Evolutionary conservation across 768 basidiomycete species (phyloP), one percentile per base, ranked within the genome.

Genomic region (Atractiella rhizophila): DNA sequence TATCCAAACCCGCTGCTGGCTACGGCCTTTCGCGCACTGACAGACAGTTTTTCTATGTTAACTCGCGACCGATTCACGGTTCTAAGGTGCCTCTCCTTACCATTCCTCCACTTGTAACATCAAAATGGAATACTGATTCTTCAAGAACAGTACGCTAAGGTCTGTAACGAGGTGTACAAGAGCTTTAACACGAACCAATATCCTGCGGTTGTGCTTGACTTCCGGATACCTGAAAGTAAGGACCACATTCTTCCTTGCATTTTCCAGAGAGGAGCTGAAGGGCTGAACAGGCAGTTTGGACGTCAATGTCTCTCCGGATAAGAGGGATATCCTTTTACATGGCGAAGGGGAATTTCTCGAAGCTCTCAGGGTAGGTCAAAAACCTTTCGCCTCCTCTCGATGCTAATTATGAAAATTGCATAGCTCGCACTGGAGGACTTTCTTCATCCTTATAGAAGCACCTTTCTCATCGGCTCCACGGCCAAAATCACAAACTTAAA

Each of bases 251-350:
- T n/a, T n/a, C n/a, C 58, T 6, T 20, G 11, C 23, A 32, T 15
- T 35, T 26, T 21, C 39, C 11, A 10, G 35, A 13, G 20, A 24
- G 32, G 30, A 37, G 26, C 19, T 33, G 24, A 8, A 41, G 35
- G 10, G 26, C 1, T 11, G 16, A 39, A 5, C 47, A 85, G 81
- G 73, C 42, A 63, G 70, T 0, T 79, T 71, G 51, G 91, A 98
- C 54, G 72, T 98, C 53, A 98, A 98, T 46, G 78, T 96, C 44
- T 80, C 74, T 46, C 88, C 91, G 0, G 91, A 96, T 62, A 98
- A 96, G 54, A 68, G 88, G n/a, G 86, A 82, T 0, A 76, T 96
- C 28, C 73, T 91, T 37, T 53, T 98, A 10, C 83, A 94, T 50
- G 74, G 74, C 55, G 88, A 98, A 56, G 65, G 64, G 10, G 76